Evolutionary conservation across 1,139 yeast genomes (phyloP), one percentile per base, ranked within the genome.

Genomic region (Sugiyamaella paludigena): DNA sequence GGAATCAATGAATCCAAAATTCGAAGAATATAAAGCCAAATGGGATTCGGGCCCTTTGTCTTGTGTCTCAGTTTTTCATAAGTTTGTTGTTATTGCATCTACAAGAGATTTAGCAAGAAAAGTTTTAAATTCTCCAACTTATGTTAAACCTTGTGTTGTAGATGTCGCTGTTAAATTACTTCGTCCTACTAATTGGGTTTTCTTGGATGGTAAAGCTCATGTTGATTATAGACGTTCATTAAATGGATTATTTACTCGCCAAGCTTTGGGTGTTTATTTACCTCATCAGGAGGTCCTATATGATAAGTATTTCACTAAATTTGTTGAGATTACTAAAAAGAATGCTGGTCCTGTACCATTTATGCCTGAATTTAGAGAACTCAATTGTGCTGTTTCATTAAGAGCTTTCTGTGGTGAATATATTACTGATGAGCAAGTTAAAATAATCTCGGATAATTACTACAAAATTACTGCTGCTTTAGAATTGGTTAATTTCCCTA

Each of bases 141-240:
- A 77, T 65, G 97, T 88, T 52, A 89, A 89, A 68, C 98, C 98
- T 7, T 92, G 98, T 74, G 96, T 92, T 53, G 98, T 92, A 56
- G 98, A 92, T 66, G 98, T 89, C 48, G 98, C 98, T 16, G 76
- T 82, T 58, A 92, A 91, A 72, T 87, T 92, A 59, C 75, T 92
- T 64, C 81, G 98, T 70, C 97, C 98, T 40, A 77, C 92, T 45
- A 92, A 91, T 74, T 92, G 98, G 98, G 98, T 92, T 43, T 92
- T 92, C 68, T 73, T 89, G 63, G 98, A 92, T 65, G 98, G 98
- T 59, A 88, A 89, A 73, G 94, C 82, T 30, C 98, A 92, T 64
- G 81, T 83, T 53, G 98, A 92, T 69, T 92, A 91, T 73, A 83
- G 98, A 70, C 83, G 84, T 66, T 83, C 95, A 15, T 75, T 92